phyloP scores from a whole-genome alignment of 805 yeast species.

The Yamadazyma insecticola region DNA sequence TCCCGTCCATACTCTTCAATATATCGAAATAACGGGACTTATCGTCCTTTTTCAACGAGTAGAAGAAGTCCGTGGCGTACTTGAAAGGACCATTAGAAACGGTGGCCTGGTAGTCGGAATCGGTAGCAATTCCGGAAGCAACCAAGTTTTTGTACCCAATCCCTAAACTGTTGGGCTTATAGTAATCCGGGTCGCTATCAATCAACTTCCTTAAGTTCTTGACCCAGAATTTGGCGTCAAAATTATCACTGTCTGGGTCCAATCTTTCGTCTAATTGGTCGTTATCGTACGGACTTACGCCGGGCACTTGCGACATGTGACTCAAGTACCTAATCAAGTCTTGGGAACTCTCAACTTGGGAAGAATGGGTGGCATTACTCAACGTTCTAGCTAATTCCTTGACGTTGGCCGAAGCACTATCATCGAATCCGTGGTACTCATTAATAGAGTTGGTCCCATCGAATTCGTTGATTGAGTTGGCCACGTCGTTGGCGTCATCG shows the following conservation, averaged over 20 bases:
- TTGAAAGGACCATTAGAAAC: constrained; percentile 35
- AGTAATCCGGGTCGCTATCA: constrained; percentile 50
- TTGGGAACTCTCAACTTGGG: constrained; percentile 8
- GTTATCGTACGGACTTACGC: constrained; percentile 28
- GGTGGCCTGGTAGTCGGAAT: constrained; percentile 58
- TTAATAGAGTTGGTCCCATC: constrained; percentile 8
- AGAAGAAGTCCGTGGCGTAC: constrained; percentile 9
- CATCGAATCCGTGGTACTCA: constrained; percentile 7
- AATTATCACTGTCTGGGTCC: constrained; percentile 50
- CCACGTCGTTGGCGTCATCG: too few species aligned
- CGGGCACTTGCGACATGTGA: constrained; percentile 39
- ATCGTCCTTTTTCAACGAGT: constrained; percentile 16
- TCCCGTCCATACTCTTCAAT: constrained; percentile 27
- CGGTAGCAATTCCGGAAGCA: constrained; percentile 57
- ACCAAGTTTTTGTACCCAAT: constrained; percentile 49
- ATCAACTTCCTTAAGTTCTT: constrained; percentile 49
- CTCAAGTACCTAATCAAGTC: constrained; percentile 35
- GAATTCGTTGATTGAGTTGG: too few species aligned
- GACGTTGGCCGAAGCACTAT: constrained; percentile 13
- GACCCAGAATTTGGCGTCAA: constrained; percentile 56
- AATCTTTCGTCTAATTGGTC: constrained; percentile 31
- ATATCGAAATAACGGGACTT: constrained; percentile 8
- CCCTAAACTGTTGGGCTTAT: constrained; percentile 53
- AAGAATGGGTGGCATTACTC: constrained; percentile 6
- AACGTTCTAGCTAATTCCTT: constrained; percentile 10